phyloP scores from a whole-genome alignment of 768 basidiomycete genomes.

The Naganishia friedmannii region DNA sequence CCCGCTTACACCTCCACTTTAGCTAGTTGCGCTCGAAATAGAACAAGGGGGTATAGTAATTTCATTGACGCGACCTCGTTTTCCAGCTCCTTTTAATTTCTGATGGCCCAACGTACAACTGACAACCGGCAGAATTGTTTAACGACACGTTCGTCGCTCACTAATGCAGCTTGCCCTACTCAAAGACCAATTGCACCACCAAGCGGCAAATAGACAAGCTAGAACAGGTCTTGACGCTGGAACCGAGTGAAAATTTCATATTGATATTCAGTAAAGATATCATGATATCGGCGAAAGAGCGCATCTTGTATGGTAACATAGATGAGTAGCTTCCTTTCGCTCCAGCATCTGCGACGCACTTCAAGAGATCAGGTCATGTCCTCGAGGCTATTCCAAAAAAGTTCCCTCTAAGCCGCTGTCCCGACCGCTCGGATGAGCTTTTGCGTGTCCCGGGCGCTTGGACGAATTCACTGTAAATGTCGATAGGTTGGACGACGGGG shows the following conservation, averaged over 20 bases:
- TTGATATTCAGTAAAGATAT: neutral
- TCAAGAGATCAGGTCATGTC: neutral
- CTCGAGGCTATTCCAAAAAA: neutral
- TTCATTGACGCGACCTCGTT: neutral
- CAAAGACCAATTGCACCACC: neutral
- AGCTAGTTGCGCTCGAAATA: neutral
- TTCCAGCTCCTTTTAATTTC: neutral
- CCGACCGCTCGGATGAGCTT: neutral
- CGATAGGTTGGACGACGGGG: neutral
- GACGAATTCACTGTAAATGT: neutral
- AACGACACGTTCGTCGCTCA: neutral
- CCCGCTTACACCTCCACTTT: neutral
- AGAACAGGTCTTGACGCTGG: neutral
- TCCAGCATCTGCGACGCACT: neutral
- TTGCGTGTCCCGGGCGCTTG: neutral
- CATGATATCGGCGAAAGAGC: neutral
- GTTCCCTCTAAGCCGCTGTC: neutral
- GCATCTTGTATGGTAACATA: neutral
- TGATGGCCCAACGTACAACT: neutral
- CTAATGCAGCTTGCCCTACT: neutral
- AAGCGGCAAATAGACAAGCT: neutral
- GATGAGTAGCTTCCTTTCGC: neutral
- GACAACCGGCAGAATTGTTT: neutral
- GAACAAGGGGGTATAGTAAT: neutral
- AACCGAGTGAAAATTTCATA: neutral